Percentiles rank a stretch among this genome's conserved stretches.
These are phyloP conservation scores for Gaeumannomyces tritici DNA, from an alignment of 2,329 filamentous ascomycete species.

Conservation along the genomic window DNA sequence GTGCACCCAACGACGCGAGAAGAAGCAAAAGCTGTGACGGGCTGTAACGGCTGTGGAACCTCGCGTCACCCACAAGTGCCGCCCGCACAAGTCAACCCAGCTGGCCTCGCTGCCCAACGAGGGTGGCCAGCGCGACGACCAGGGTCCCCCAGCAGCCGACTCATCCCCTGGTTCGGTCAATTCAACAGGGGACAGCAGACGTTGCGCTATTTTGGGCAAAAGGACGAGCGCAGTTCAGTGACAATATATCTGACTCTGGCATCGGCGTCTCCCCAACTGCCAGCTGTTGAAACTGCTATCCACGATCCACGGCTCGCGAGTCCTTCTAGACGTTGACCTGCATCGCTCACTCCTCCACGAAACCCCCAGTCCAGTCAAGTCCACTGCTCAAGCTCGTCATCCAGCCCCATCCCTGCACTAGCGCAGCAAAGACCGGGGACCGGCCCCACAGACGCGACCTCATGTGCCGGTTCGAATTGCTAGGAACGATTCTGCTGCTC, in stretches of 20 bases:
- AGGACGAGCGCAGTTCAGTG: background rate
- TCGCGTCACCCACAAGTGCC: too few species aligned
- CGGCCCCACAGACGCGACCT: background rate
- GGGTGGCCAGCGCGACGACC: background rate
- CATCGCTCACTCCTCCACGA: background rate
- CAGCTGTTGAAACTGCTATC: too few species aligned
- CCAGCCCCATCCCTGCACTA: background rate
- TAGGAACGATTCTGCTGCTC: conserved; percentile 11
- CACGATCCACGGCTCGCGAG: background rate
- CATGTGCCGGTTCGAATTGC: conserved; percentile 12
- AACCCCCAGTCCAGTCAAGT: background rate
- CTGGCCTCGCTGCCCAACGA: background rate
- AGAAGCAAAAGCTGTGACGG: background rate
- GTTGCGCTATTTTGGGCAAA: background rate
- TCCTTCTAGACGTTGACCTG: background rate
- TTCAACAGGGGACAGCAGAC: background rate
- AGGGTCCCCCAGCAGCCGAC: background rate
- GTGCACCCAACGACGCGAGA: background rate
- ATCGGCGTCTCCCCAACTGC: background rate
- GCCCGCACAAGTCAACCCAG: too few species aligned
- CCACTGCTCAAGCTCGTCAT: background rate
- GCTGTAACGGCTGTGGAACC: background rate
- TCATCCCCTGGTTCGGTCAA: background rate
- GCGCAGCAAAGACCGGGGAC: background rate
- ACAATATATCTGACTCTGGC: background rate